Conservation (phyloP, 1,139 yeast genomes). For the Pichia sp. region DNA sequence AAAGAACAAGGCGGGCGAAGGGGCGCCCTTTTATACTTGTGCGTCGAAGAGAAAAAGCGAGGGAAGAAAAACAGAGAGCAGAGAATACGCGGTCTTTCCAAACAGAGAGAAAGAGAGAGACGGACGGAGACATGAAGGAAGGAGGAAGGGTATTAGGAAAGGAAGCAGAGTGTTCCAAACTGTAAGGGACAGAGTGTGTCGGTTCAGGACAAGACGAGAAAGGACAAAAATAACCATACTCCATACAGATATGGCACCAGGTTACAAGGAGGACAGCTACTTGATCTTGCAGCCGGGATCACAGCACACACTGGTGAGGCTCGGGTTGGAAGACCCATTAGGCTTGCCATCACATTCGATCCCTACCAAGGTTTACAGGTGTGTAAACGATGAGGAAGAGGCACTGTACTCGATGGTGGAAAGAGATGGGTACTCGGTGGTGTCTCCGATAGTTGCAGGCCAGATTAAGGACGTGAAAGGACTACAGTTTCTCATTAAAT, state of each 20-base stretch:
- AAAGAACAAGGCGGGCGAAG: not conserved
- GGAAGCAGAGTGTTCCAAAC: not conserved
- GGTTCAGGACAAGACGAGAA: not conserved
- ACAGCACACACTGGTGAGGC: slow-evolving; percentile 63
- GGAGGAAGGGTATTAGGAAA: not conserved
- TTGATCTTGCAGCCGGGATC: slow-evolving; percentile 81
- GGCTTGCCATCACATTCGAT: slow-evolving; percentile 71
- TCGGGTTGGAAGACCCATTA: slow-evolving; percentile 76
- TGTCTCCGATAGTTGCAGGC: slow-evolving; percentile 64
- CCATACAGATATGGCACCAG: slow-evolving; percentile 30
- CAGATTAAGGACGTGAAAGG: slow-evolving; percentile 65
- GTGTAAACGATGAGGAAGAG: slow-evolving; percentile 36
- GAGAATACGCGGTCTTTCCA: not conserved
- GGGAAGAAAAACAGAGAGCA: not conserved
- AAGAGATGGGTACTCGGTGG: slow-evolving; percentile 21
- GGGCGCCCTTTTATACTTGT: slow-evolving; percentile 13
- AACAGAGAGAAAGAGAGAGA: not conserved
- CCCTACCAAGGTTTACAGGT: slow-evolving; percentile 69
- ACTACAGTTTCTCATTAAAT: slow-evolving; percentile 60
- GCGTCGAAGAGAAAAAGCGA: not conserved
- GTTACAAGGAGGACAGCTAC: slow-evolving; percentile 41
- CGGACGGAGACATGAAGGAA: not conserved
- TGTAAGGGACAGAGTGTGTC: no score
- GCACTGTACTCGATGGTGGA: not conserved
- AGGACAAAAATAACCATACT: not conserved